Conservation (phyloP, 2,329 filamentous ascomycete species). For the Apiospora arundinis region DNA sequence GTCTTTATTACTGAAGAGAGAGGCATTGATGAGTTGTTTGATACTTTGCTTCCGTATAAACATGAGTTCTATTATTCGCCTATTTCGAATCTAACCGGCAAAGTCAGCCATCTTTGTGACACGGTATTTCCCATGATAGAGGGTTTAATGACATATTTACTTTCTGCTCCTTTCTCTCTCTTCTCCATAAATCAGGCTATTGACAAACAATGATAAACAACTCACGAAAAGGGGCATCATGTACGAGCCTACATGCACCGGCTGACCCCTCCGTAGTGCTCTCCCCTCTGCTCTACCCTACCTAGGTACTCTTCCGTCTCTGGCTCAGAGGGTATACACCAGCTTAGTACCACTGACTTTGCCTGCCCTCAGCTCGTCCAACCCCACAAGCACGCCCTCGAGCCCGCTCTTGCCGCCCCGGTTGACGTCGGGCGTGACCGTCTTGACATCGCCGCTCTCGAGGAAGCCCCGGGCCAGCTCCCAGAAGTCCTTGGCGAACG, state of each 20-base stretch:
- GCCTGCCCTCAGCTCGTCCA: slow-evolving; percentile 41
- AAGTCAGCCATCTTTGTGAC: too few relatives aligned
- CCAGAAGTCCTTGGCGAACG: slow-evolving; percentile 48
- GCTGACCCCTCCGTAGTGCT: too few relatives aligned
- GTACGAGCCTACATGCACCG: not conserved
- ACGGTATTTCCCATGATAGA: too few relatives aligned
- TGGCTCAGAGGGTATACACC: slow-evolving; percentile 49
- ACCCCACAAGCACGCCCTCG: slow-evolving; percentile 43
- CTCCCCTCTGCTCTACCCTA: not conserved
- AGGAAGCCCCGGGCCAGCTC: slow-evolving; percentile 42
- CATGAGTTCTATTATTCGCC: too few relatives aligned
- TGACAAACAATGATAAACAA: too few relatives aligned
- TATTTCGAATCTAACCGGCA: too few relatives aligned
- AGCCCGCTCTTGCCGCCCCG: slow-evolving; percentile 36
- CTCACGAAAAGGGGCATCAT: not conserved
- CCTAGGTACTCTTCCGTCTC: too few relatives aligned
- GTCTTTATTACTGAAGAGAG: not conserved
- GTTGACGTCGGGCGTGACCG: slow-evolving; percentile 42
- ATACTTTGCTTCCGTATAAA: too few relatives aligned
- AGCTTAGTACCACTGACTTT: slow-evolving; percentile 51
- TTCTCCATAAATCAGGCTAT: too few relatives aligned
- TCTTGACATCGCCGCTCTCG: slow-evolving; percentile 44
- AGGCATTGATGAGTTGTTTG: not conserved
- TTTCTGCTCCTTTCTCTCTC: too few relatives aligned
- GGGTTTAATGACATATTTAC: too few relatives aligned